These are phyloP conservation scores for Rhodomyrtus psidioides DNA, from an alignment of 441 rosid genomes.

Conservation along the genomic window DNA sequence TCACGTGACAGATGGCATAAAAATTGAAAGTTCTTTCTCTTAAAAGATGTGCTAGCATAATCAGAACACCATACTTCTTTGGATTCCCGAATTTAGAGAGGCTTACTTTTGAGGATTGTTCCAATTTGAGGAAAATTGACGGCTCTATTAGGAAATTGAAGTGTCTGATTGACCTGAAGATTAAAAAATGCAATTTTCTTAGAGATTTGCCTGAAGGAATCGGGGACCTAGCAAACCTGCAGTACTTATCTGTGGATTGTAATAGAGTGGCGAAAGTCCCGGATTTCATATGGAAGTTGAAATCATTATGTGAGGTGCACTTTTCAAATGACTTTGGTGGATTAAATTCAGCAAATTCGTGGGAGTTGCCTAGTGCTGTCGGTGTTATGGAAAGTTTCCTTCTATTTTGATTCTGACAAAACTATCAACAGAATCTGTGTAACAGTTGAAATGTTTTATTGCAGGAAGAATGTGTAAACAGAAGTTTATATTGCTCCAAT, in stretches of 20 bases:
- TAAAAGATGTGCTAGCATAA: background rate
- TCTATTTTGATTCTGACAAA: no score
- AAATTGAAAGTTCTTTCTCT: background rate
- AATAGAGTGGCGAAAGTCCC: background rate
- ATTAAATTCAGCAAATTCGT: fast-evolving
- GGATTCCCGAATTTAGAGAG: background rate
- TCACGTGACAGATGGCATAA: background rate
- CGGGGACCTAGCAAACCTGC: background rate
- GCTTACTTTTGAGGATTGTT: background rate
- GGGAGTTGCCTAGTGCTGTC: background rate
- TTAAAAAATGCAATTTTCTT: background rate
- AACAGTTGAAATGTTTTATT: no score
- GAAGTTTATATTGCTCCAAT: no score
- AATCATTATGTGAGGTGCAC: background rate
- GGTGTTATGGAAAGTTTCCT: no score
- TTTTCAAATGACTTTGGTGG: background rate
- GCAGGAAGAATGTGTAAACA: no score
- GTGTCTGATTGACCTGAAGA: background rate
- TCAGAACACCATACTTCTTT: background rate
- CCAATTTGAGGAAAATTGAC: background rate
- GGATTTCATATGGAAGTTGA: background rate
- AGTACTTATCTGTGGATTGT: background rate
- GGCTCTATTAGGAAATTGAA: background rate
- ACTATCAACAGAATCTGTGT: no score
- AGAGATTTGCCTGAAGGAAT: background rate